Percentiles rank a stretch among this genome's conserved stretches.
phyloP scores from a whole-genome alignment of 768 basidiomycete species.

The Crassisporium funariophilum region DNA sequence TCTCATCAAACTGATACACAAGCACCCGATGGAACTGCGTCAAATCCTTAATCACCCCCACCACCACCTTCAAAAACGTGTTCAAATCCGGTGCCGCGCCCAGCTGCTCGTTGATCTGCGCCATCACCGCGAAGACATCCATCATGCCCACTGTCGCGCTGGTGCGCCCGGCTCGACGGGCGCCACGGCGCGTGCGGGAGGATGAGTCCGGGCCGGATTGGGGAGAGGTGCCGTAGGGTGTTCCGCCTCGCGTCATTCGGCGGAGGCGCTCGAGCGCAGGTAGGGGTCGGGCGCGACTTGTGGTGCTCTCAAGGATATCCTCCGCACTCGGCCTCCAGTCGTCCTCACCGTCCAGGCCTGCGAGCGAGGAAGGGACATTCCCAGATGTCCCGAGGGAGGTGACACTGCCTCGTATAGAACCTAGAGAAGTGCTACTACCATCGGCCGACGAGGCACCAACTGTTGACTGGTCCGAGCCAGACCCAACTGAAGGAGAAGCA shows the following conservation, averaged over 20 bases:
- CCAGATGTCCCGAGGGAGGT: no score
- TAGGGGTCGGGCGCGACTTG: conserved; percentile 64
- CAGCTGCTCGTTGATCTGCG: conserved; percentile 82
- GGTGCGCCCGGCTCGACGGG: conserved; percentile 16
- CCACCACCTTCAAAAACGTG: conserved; percentile 70
- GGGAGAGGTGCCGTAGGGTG: conserved; percentile 7
- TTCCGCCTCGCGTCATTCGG: conserved; percentile 35
- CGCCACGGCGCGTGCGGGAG: conserved; percentile 14
- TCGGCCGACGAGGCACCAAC: conserved; percentile 7
- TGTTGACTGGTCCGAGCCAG: conserved; percentile 18
- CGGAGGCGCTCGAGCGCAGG: conserved; percentile 71
- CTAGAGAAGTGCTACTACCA: conserved; percentile 11
- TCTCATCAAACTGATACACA: conserved; percentile 81
- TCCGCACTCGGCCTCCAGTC: conserved; percentile 52
- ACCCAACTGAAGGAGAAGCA: no score
- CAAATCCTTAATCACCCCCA: conserved; percentile 72
- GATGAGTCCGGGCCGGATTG: conserved; percentile 7
- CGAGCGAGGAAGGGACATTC: conserved; percentile 7
- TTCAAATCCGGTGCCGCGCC: conserved; percentile 65
- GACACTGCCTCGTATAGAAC: no score
- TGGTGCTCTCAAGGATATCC: conserved; percentile 73
- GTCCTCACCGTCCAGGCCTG: conserved; percentile 24
- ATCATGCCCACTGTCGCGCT: conserved; percentile 57
- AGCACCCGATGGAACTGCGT: conserved; percentile 82
- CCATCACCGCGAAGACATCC: conserved; percentile 78